phyloP scores from a whole-genome alignment of 441 rosid genomes.

The Erodium texanum region DNA sequence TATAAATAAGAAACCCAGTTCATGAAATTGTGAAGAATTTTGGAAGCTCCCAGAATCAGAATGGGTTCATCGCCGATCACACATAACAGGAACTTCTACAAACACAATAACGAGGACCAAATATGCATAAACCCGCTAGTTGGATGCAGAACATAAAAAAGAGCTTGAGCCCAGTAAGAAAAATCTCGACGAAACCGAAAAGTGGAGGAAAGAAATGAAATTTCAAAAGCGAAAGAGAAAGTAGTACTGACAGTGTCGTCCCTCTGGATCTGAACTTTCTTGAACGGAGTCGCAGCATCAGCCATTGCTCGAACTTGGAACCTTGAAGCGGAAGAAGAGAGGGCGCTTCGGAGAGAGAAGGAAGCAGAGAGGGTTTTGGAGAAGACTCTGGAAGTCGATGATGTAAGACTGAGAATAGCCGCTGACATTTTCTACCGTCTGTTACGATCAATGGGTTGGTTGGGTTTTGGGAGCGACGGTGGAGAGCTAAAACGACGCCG shows the following conservation, averaged over 20 bases:
- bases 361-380: conserved; percentile 9
- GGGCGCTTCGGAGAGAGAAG: conserved; percentile 17
- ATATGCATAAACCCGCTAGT: background rate
- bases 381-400: conserved; percentile 35
- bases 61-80: background rate
- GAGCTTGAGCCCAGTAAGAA: conserved; percentile 6
- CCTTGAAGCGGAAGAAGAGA: conserved; percentile 17
- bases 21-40: background rate
- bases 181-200: background rate
- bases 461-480: background rate
- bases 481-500: background rate
- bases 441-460: background rate
- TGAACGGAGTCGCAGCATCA: conserved; percentile 46
- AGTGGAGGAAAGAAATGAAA: background rate
- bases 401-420: background rate
- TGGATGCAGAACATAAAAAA: background rate
- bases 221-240: background rate
- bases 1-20: background rate
- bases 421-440: background rate
- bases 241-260: conserved; percentile 60
- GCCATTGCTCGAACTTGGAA: conserved; percentile 60
- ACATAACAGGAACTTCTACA: background rate
- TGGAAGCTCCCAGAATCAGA: background rate
- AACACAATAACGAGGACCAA: background rate
- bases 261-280: conserved; percentile 75